Percentiles rank a stretch among this genome's conserved stretches.
phyloP scores from a whole-genome alignment of 2,329 filamentous ascomycete genomes.

The Xylariaceae sp. region DNA sequence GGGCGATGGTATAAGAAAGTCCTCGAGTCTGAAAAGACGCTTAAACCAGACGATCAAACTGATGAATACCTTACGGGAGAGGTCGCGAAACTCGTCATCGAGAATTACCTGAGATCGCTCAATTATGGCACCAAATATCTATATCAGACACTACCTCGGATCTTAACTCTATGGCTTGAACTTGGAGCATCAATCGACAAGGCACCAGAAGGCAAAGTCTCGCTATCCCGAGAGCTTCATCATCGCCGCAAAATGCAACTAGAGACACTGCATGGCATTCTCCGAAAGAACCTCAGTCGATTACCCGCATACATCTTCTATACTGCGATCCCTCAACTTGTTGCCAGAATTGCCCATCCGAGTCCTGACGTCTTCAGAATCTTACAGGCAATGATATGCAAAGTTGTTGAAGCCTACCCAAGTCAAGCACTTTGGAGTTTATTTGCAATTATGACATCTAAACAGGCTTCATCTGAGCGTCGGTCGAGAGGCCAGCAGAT shows the following conservation, averaged over 20 bases:
- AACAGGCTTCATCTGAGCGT: conserved; percentile 61
- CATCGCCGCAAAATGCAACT: conserved; percentile 62
- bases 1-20: conserved; percentile 97
- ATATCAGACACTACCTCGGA: conserved; percentile 87
- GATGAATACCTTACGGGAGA: conserved; percentile 77
- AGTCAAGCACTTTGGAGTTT: conserved; percentile 90
- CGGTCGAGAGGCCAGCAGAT: conserved; percentile 50
- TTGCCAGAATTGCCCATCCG: conserved; percentile 90
- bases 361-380: conserved; percentile 73
- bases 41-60: conserved; percentile 72
- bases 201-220: conserved; percentile 52
- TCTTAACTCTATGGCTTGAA: conserved; percentile 92
- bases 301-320: conserved; percentile 77
- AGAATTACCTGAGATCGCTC: conserved; percentile 86
- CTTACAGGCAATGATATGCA: conserved; percentile 74
- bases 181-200: conserved; percentile 73
- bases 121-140: conserved; percentile 91
- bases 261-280: conserved; percentile 64
- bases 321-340: conserved; percentile 81
- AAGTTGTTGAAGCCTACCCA: conserved; percentile 82
- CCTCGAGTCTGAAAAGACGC: conserved; percentile 78
- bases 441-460: conserved; percentile 80
- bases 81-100: conserved; percentile 77
- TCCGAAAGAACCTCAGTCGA: conserved; percentile 73
- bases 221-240: conserved; percentile 48